Percentiles rank a stretch among this genome's conserved stretches.
Conservation (phyloP, 768 basidiomycete genomes). For the Dioszegia crocea region DNA sequence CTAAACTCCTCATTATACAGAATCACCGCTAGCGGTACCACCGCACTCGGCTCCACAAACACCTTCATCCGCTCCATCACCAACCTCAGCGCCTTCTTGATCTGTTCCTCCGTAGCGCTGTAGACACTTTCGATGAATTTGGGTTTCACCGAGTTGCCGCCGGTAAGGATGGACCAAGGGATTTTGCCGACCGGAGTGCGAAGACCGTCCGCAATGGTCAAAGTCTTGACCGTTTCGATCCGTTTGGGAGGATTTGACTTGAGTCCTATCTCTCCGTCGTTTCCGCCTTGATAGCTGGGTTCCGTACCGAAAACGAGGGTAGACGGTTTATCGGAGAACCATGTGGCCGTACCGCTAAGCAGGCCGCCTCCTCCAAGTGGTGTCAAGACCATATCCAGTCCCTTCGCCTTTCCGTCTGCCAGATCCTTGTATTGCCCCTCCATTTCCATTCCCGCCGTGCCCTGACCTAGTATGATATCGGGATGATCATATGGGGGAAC, state of each 20-base stretch:
- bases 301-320: constrained; percentile 22
- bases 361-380: constrained; percentile 38
- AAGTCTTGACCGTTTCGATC: constrained; percentile 23
- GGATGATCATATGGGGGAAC: constrained; percentile 41
- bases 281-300: constrained; percentile 28
- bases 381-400: constrained; percentile 22
- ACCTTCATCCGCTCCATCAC: constrained; percentile 38
- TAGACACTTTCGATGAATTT: constrained; percentile 28
- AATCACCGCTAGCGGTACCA: constrained; percentile 34
- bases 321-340: constrained; percentile 19
- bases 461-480: constrained; percentile 40
- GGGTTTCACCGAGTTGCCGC: constrained; percentile 6
- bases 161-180: constrained; percentile 24
- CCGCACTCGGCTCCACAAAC: constrained; percentile 38
- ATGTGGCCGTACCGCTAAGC: constrained; percentile 27
- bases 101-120: constrained; percentile 34
- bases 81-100: constrained; percentile 29
- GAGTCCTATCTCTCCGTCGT: constrained; percentile 37
- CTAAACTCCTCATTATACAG: constrained; percentile 31
- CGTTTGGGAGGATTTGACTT: constrained; percentile 18
- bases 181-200: constrained; percentile 28
- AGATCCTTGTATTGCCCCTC: constrained; percentile 18
- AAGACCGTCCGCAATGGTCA: constrained; percentile 42
- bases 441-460: constrained; percentile 34
- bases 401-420: neutral